These are phyloP conservation scores for Trametes cinnabarina DNA, from an alignment of 768 basidiomycete genomes.

Conservation along the genomic window DNA sequence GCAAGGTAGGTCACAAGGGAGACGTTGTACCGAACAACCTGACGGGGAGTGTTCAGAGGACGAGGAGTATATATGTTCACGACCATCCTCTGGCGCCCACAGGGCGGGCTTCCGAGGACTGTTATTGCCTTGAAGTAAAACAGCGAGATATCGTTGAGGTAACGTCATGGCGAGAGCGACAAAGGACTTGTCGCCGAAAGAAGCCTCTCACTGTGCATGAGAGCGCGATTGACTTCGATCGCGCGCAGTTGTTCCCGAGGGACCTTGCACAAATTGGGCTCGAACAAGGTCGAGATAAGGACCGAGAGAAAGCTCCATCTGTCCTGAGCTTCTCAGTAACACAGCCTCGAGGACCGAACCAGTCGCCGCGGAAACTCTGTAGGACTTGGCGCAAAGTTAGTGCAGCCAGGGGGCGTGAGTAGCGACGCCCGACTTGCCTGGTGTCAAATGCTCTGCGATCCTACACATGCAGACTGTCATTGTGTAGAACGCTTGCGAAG, in stretches of 20 bases:
- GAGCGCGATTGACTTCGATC: constrained; percentile 12
- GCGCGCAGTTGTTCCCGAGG: neutral
- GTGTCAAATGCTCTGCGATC: no score
- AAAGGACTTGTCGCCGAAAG: neutral
- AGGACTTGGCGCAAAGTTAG: no score
- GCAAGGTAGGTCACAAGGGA: neutral
- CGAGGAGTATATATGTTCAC: constrained; percentile 13
- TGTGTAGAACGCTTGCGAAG: neutral
- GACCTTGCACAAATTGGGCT: constrained; percentile 2
- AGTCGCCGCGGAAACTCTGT: neutral
- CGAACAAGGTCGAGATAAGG: constrained; percentile 14
- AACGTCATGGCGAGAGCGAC: constrained; percentile 14
- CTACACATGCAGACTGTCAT: no score
- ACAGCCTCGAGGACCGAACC: neutral
- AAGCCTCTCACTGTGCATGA: constrained; percentile 10
- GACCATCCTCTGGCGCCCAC: constrained; percentile 7
- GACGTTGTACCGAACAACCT: constrained; percentile 8
- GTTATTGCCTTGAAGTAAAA: constrained; percentile 3
- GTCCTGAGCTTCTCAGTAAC: neutral
- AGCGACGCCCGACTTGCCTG: neutral
- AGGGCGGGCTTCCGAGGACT: constrained; percentile 3
- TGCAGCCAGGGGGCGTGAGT: neutral
- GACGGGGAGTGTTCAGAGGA: constrained; percentile 8
- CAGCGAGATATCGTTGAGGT: constrained; percentile 3
- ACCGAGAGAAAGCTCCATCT: constrained; percentile 4